Percentiles rank a stretch among this genome's conserved stretches.
Conservation (phyloP, 352 stramenopile genomes). For the Globisporangium spiculum region DNA sequence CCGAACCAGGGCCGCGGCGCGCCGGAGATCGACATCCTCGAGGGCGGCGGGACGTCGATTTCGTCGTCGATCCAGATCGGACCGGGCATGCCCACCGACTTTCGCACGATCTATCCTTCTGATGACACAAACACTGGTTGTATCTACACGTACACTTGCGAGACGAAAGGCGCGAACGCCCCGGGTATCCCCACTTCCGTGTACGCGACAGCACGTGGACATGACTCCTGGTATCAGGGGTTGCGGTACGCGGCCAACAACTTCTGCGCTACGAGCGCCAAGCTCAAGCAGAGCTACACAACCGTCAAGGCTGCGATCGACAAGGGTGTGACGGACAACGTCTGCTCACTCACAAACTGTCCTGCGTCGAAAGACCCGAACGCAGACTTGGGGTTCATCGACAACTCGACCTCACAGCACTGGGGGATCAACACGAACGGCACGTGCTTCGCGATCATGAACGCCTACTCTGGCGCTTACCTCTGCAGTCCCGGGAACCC, state of each 20-base stretch:
- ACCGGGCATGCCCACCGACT: constrained; percentile 29
- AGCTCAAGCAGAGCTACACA: constrained; percentile 38
- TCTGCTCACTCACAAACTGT: constrained; percentile 40
- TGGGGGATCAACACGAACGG: constrained; percentile 74
- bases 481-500: constrained; percentile 60
- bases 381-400: constrained; percentile 48
- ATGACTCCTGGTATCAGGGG: constrained; percentile 48
- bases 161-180: constrained; percentile 46
- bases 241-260: constrained; percentile 59
- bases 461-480: constrained; percentile 62
- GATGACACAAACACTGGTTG: constrained; percentile 27
- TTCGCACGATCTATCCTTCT: not conserved
- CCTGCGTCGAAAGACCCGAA: constrained; percentile 49
- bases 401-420: constrained; percentile 29
- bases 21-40: constrained; percentile 95
- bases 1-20: constrained; percentile 84
- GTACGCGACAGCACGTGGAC: constrained; percentile 22
- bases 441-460: constrained; percentile 56
- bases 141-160: constrained; percentile 38
- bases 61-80: constrained; percentile 76
- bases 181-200: constrained; percentile 42
- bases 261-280: constrained; percentile 33
- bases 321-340: constrained; percentile 41
- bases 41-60: constrained; percentile 71
- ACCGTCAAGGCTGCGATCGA: constrained; percentile 39